A percentile compares a stretch with the other conserved stretches of the same genome.
Conservation (phyloP, 345 rosid species). For the Angophora floribunda region DNA sequence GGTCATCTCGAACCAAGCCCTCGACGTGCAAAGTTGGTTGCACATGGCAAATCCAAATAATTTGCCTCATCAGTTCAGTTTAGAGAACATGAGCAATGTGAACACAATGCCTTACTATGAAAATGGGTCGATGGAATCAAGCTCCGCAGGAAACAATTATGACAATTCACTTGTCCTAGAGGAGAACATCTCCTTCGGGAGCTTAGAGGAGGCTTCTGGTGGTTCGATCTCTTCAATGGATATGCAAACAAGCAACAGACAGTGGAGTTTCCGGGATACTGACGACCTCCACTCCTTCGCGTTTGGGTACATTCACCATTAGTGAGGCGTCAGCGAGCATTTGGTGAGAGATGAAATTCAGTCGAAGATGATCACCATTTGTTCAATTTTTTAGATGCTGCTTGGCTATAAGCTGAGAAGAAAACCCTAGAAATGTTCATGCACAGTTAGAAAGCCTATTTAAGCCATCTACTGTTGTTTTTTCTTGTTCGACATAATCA, state of each 20-base stretch:
- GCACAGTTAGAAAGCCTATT: background rate
- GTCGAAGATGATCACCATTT: background rate
- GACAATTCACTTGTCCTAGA: conserved; percentile 31
- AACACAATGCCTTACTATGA: background rate
- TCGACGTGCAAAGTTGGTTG: conserved; percentile 44
- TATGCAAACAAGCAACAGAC: conserved; percentile 31
- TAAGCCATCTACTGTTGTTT: background rate
- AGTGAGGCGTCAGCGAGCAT: background rate
- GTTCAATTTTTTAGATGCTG: background rate
- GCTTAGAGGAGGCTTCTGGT: conserved; percentile 45
- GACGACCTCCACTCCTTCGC: conserved; percentile 29
- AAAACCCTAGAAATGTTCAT: background rate
- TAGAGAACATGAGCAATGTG: background rate
- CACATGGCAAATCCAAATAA: conserved; percentile 8
- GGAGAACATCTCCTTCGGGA: conserved; percentile 27
- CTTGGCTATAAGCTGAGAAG: background rate
- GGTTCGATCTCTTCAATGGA: conserved; percentile 30
- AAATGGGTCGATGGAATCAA: conserved; percentile 25
- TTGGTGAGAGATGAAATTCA: background rate
- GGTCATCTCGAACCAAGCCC: conserved; percentile 8
- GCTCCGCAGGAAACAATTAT: conserved; percentile 14
- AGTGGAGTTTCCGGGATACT: conserved; percentile 49
- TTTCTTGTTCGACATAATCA: background rate
- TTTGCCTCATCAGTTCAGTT: background rate
- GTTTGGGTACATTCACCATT: background rate